Evolutionary conservation across 169 alveolate genomes (phyloP).

Genomic region (Theileria luwenshuni): DNA sequence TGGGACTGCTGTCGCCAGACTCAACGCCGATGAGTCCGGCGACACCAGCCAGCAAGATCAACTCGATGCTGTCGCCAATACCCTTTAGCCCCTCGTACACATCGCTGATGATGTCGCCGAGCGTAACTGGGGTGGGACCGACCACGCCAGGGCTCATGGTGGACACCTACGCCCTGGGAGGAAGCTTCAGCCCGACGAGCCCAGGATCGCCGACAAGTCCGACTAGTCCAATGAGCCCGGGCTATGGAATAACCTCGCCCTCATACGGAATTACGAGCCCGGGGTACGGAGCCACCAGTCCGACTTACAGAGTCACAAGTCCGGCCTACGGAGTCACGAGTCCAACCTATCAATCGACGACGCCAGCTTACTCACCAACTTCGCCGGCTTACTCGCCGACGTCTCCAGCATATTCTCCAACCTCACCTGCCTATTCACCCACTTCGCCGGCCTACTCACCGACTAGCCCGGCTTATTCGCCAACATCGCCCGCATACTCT

Average conservation of each 20-base stretch:
- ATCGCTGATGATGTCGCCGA: constrained; percentile 74
- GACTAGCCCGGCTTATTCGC: constrained; percentile 80
- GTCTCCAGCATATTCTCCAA: constrained; percentile 83
- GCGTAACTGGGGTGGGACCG: constrained; percentile 48
- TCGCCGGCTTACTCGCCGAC: constrained; percentile 77
- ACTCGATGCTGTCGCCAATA: constrained; percentile 75
- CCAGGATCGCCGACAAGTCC: constrained; percentile 88
- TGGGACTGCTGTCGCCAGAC: constrained; percentile 80
- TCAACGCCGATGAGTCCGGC: constrained; percentile 70
- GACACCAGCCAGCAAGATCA: constrained; percentile 62
- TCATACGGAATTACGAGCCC: constrained; percentile 85
- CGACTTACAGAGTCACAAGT: constrained; percentile 73
- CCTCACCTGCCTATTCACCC: constrained; percentile 89
- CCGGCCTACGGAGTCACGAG: constrained; percentile 80
- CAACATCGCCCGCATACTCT: constrained; percentile 83
- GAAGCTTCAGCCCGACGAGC: constrained; percentile 87
- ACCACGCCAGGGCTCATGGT: constrained; percentile 63
- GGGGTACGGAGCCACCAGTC: constrained; percentile 78
- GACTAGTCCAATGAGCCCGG: constrained; percentile 68
- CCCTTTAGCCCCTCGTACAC: constrained; percentile 81
- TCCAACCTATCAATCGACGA: constrained; percentile 75
- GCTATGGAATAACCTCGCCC: constrained; percentile 73
- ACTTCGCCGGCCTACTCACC: constrained; percentile 85
- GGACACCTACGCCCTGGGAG: constrained; percentile 84
- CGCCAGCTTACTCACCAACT: constrained; percentile 70